Conservation (phyloP, 257 asterid species). For the Catharanthus roseus region DNA sequence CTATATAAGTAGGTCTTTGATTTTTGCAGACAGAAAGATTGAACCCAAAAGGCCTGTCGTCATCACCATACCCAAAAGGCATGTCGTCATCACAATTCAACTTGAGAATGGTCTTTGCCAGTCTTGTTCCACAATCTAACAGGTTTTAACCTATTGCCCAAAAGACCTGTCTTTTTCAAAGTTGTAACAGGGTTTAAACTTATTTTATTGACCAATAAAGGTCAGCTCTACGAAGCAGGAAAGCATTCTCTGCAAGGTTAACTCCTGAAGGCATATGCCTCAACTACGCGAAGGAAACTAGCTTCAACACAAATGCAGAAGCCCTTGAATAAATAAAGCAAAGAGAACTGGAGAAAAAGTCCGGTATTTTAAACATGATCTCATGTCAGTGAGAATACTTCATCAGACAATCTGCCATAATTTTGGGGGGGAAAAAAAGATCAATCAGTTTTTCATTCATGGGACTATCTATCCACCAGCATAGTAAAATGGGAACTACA, state of each 20-base stretch:
- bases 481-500: neutral
- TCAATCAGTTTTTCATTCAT: neutral
- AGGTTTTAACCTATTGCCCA: neutral
- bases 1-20: neutral
- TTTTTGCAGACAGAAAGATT: neutral
- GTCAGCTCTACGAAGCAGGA: neutral
- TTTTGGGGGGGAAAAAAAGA: neutral
- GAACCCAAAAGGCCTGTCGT: neutral
- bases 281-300: neutral
- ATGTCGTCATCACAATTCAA: neutral
- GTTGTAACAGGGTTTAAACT: neutral
- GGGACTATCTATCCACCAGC: neutral
- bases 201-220: neutral
- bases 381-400: neutral
- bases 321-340: constrained; percentile 1
- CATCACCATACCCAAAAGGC: neutral
- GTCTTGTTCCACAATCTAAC: neutral
- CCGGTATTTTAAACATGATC: neutral
- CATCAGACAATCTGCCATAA: neutral
- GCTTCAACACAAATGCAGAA: neutral
- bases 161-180: neutral
- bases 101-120: neutral
- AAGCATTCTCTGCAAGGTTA: neutral
- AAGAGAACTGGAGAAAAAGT: neutral
- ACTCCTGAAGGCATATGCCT: constrained; percentile 2